These are phyloP conservation scores for Verticillium tricorpus DNA, from an alignment of 2,329 filamentous ascomycete species.

Conservation along the genomic window DNA sequence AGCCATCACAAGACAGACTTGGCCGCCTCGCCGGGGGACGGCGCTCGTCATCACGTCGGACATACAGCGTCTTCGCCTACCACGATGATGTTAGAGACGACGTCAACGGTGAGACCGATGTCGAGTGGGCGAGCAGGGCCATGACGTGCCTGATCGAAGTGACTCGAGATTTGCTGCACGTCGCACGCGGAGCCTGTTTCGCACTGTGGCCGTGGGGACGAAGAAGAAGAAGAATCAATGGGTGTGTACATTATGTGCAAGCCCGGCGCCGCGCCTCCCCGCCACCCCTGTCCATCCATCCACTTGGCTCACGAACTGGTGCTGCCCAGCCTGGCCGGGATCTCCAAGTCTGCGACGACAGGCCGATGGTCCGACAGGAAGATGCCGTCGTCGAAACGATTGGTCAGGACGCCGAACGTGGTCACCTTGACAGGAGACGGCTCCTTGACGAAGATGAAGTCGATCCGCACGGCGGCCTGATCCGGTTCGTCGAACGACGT, in stretches of 20 bases:
- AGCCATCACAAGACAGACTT: background rate
- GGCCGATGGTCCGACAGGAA: constrained; percentile 28
- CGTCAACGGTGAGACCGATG: background rate
- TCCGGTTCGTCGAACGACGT: constrained; percentile 18
- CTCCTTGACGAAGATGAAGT: constrained; percentile 24
- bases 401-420: constrained; percentile 20
- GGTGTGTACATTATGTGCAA: background rate
- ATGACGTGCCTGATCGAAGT: constrained; percentile 5
- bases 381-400: constrained; percentile 19
- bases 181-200: constrained; percentile 1
- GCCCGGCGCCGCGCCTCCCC: background rate
- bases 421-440: constrained; percentile 14
- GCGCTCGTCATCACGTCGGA: background rate
- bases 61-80: background rate
- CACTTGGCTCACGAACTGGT: background rate
- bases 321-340: background rate
- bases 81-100: background rate
- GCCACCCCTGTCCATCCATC: background rate
- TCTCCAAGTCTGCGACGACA: constrained; percentile 22
- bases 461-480: constrained; percentile 18
- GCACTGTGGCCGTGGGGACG: background rate
- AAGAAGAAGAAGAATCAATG: background rate
- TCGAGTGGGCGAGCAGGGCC: background rate
- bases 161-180: constrained; percentile 5
- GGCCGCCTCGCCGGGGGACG: background rate